A percentile compares a stretch with the other conserved stretches of the same genome.
These are phyloP conservation scores for Prunus davidiana DNA, from an alignment of 306 rosid genomes.

Conservation along the genomic window DNA sequence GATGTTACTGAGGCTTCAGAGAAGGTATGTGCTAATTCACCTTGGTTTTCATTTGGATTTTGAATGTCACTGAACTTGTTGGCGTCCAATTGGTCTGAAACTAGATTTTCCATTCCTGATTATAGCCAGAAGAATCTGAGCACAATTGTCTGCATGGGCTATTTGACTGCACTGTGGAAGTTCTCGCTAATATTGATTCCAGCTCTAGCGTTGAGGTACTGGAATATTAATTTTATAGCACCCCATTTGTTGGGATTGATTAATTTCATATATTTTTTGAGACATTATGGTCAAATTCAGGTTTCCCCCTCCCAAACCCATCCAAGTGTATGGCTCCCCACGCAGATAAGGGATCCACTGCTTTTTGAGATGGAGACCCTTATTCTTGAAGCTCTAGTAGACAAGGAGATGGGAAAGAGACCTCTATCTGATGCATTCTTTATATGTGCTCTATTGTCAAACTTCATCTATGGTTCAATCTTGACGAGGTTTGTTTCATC, in stretches of 20 bases:
- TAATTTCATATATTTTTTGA: conserved; percentile 13
- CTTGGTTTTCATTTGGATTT: conserved; percentile 5
- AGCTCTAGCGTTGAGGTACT: conserved; percentile 61
- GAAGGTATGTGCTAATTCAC: conserved; percentile 44
- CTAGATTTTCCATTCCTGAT: conserved; percentile 18
- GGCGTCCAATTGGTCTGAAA: conserved; percentile 14
- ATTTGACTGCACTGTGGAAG: conserved; percentile 78
- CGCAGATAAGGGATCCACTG: conserved; percentile 62
- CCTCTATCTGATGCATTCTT: conserved; percentile 59
- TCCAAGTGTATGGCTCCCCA: conserved; percentile 54
- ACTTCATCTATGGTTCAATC: conserved; percentile 53
- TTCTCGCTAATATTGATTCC: conserved; percentile 51
- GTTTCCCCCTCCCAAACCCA: conserved; percentile 37
- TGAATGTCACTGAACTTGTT: conserved; percentile 14
- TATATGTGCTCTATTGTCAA: conserved; percentile 63
- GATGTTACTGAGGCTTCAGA: conserved; percentile 41
- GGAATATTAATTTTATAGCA: conserved; percentile 23
- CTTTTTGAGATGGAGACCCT: conserved; percentile 68
- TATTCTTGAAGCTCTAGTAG: conserved; percentile 53
- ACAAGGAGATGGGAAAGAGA: conserved; percentile 45
- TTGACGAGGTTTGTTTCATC: conserved; percentile 57
- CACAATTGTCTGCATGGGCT: conserved; percentile 40
- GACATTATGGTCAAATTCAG: conserved; percentile 36
- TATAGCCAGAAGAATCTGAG: conserved; percentile 64
- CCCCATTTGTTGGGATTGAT: conserved; percentile 13